Percentiles rank a stretch among this genome's conserved stretches.
These are phyloP conservation scores for Croton setiger DNA, from an alignment of 441 rosid genomes.

Conservation along the genomic window DNA sequence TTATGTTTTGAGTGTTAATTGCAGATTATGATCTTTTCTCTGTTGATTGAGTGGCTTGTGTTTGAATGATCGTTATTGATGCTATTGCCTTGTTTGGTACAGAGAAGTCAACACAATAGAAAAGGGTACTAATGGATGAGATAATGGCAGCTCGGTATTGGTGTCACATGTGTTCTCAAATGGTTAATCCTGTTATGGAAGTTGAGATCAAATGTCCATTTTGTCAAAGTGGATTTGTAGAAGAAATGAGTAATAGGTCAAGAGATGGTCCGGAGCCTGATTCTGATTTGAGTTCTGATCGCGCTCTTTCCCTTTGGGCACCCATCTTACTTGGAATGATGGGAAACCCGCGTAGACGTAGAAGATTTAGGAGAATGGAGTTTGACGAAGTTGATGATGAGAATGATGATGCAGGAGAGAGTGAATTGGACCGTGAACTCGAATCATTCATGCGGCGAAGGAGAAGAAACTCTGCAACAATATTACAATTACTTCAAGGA, in stretches of 20 bases:
- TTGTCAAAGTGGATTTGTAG: conserved; percentile 65
- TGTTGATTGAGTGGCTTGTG: neutral
- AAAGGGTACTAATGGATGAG: conserved; percentile 45
- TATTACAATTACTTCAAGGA: conserved; percentile 72
- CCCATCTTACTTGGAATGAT: conserved; percentile 84
- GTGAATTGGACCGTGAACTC: conserved; percentile 54
- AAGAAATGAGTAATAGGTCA: conserved; percentile 47
- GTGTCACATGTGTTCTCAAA: conserved; percentile 65
- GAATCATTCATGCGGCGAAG: conserved; percentile 68
- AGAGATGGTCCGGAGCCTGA: conserved; percentile 48
- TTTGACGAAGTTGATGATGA: conserved; percentile 54
- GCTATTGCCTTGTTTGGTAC: conserved; percentile 20
- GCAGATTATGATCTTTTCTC: neutral
- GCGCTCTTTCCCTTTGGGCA: conserved; percentile 79
- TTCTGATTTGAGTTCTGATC: conserved; percentile 61
- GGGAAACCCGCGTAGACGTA: conserved; percentile 52
- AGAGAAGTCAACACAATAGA: conserved; percentile 20
- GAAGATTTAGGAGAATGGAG: conserved; percentile 49
- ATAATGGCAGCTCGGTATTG: conserved; percentile 51
- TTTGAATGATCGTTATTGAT: conserved; percentile 13
- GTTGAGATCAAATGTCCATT: conserved; percentile 66
- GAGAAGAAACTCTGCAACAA: conserved; percentile 65
- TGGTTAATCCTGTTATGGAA: conserved; percentile 58
- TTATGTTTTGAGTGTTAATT: neutral
- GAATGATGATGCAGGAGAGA: conserved; percentile 37